These are phyloP conservation scores for Trichophyton rubrum DNA, from an alignment of 2,329 filamentous ascomycete species.

Conservation along the genomic window DNA sequence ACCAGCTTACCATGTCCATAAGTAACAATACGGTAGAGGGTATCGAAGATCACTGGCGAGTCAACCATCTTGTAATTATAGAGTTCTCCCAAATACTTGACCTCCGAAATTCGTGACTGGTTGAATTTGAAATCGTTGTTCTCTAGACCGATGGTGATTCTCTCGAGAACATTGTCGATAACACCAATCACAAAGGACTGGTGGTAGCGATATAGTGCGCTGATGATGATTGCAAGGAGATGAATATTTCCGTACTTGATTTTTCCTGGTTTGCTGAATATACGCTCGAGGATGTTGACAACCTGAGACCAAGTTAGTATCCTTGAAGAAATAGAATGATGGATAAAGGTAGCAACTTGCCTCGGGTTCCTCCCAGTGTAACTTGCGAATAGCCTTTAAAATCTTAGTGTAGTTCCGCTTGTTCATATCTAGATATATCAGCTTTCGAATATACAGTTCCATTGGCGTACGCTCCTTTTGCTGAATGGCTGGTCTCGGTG, in stretches of 20 bases:
- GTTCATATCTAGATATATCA: slow-evolving; percentile 86
- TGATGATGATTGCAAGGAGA: slow-evolving; percentile 76
- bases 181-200: slow-evolving; percentile 81
- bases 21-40: slow-evolving; percentile 84
- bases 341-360: slow-evolving; percentile 29
- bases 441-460: slow-evolving; percentile 82
- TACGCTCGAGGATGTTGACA: slow-evolving; percentile 66
- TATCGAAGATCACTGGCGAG: slow-evolving; percentile 88
- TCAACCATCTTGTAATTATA: slow-evolving; percentile 98
- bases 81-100: slow-evolving; percentile 90
- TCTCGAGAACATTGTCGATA: slow-evolving; percentile 83
- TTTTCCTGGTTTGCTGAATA: slow-evolving; percentile 92
- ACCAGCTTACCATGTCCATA: slow-evolving; percentile 59
- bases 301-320: slow-evolving; percentile 35
- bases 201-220: slow-evolving; percentile 82
- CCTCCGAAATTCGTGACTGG: slow-evolving; percentile 84
- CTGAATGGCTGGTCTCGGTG: slow-evolving; percentile 81
- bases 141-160: slow-evolving; percentile 76
- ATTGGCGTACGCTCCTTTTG: slow-evolving; percentile 93
- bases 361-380: slow-evolving; percentile 94
- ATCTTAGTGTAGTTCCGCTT: slow-evolving; percentile 91
- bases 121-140: slow-evolving; percentile 97
- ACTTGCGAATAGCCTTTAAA: slow-evolving; percentile 81
- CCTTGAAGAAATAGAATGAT: neutral
- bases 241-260: slow-evolving; percentile 97